These are phyloP conservation scores for Zygotorulaspora danielsina DNA, from an alignment of 805 yeast genomes.

Conservation along the genomic window DNA sequence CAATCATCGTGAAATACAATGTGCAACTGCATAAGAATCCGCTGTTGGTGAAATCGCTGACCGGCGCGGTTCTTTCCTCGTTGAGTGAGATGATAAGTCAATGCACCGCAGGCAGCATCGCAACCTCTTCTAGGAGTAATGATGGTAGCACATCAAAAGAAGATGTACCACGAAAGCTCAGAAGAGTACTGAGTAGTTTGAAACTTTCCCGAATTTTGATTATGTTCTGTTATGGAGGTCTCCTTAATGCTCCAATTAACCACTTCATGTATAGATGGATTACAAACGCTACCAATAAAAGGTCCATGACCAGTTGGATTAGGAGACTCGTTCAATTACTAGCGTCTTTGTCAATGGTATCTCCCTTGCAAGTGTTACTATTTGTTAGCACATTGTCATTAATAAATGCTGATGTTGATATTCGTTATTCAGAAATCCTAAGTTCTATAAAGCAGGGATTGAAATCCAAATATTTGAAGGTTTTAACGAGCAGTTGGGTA, in stretches of 20 bases:
- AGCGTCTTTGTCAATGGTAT: slow-evolving; percentile 20
- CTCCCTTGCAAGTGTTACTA: slow-evolving; percentile 23
- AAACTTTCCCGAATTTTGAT: slow-evolving; percentile 13
- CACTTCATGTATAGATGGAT: slow-evolving; percentile 23
- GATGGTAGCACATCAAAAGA: neutral
- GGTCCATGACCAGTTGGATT: slow-evolving; percentile 9
- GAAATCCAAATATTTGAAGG: slow-evolving; percentile 14
- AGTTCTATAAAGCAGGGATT: slow-evolving; percentile 10
- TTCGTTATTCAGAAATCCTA: slow-evolving; percentile 6
- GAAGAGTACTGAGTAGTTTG: slow-evolving; percentile 9
- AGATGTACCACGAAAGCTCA: neutral
- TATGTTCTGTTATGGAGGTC: slow-evolving; percentile 24
- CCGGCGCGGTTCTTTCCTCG: slow-evolving; percentile 22
- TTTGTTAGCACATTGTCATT: slow-evolving; percentile 18
- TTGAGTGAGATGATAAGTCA: slow-evolving; percentile 23
- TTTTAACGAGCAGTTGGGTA: slow-evolving; percentile 21
- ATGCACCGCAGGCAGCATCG: slow-evolving; percentile 11
- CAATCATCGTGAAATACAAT: slow-evolving; percentile 14
- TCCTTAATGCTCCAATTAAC: slow-evolving; percentile 25
- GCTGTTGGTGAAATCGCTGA: slow-evolving; percentile 16
- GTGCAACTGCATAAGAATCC: slow-evolving; percentile 14
- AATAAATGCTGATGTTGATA: slow-evolving; percentile 14
- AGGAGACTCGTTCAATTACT: slow-evolving; percentile 19
- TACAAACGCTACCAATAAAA: slow-evolving; percentile 12
- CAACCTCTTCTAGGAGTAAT: slow-evolving; percentile 2